A percentile compares a stretch with the other conserved stretches of the same genome.
Evolutionary conservation across 2,329 filamentous ascomycete species (phyloP).

Genomic region (Sodiomyces alkalinus): DNA sequence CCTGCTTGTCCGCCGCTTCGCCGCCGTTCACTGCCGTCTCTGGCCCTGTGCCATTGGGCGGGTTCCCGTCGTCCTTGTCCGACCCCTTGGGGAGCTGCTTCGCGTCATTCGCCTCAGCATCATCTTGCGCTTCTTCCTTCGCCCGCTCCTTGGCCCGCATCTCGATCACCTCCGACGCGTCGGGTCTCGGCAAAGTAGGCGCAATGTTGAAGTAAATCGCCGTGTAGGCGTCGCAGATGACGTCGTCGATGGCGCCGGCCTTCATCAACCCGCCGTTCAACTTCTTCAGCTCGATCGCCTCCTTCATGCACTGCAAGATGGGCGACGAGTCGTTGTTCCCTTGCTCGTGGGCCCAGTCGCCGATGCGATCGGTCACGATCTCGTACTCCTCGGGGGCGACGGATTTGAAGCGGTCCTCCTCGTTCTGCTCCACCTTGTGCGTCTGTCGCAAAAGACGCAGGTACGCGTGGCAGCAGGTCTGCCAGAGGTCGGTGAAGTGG

Average conservation of each 20-base stretch:
- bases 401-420: slow-evolving; percentile 41
- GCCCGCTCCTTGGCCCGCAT: slow-evolving; percentile 23
- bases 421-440: slow-evolving; percentile 27
- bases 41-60: slow-evolving; percentile 22
- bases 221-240: slow-evolving; percentile 85
- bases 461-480: slow-evolving; percentile 37
- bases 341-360: slow-evolving; percentile 33
- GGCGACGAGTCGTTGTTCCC: slow-evolving; percentile 19
- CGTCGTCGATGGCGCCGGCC: slow-evolving; percentile 69
- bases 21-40: slow-evolving; percentile 25
- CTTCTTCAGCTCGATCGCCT: slow-evolving; percentile 44
- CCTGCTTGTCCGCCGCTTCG: slow-evolving; percentile 19
- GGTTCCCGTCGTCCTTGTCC: slow-evolving; percentile 26
- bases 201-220: slow-evolving; percentile 56
- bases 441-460: slow-evolving; percentile 34
- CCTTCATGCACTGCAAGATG: slow-evolving; percentile 39
- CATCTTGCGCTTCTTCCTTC: slow-evolving; percentile 23
- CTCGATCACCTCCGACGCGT: slow-evolving; percentile 30
- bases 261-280: slow-evolving; percentile 85
- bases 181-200: slow-evolving; percentile 37
- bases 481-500: slow-evolving; percentile 45
- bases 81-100: slow-evolving; percentile 18
- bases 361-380: slow-evolving; percentile 36
- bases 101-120: slow-evolving; percentile 16
- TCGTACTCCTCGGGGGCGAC: slow-evolving; percentile 41